phyloP scores from a whole-genome alignment of 768 basidiomycete genomes.

The Phylloporus arenicola region DNA sequence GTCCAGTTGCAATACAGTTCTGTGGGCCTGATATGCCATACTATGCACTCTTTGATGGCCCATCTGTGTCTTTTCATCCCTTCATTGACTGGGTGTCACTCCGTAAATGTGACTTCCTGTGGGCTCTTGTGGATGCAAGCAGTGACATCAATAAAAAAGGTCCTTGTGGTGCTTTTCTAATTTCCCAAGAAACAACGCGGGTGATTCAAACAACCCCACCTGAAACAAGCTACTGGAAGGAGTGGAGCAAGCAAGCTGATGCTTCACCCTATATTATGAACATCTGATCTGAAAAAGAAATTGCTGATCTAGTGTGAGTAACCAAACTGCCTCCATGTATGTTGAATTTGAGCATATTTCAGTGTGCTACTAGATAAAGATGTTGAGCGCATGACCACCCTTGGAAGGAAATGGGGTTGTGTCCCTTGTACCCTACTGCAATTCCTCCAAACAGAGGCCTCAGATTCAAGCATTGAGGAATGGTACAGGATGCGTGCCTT shows the following conservation, averaged over 20 bases:
- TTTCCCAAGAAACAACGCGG: background rate
- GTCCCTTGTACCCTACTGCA: too few species aligned
- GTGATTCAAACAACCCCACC: slow-evolving; percentile 1
- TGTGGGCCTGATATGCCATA: too few species aligned
- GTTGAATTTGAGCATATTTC: too few species aligned
- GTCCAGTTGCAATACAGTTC: background rate
- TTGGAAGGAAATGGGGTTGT: too few species aligned
- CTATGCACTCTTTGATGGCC: background rate
- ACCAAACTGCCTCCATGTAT: too few species aligned
- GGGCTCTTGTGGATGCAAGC: slow-evolving; percentile 2
- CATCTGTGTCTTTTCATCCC: background rate
- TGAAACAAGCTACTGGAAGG: background rate
- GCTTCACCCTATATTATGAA: background rate
- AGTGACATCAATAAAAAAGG: fast-evolving
- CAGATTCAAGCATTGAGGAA: too few species aligned
- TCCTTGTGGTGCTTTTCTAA: background rate
- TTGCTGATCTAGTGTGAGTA: background rate
- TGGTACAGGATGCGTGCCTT: too few species aligned
- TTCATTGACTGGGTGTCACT: background rate
- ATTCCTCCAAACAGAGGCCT: too few species aligned
- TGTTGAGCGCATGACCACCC: too few species aligned
- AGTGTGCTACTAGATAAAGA: too few species aligned
- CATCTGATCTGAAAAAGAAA: slow-evolving; percentile 1
- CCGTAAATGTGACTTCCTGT: background rate
- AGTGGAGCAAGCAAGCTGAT: background rate